Base-by-base conservation (phyloP, 1,139 yeast genomes). In the Hyphopichia pseudoburtonii region DNA sequence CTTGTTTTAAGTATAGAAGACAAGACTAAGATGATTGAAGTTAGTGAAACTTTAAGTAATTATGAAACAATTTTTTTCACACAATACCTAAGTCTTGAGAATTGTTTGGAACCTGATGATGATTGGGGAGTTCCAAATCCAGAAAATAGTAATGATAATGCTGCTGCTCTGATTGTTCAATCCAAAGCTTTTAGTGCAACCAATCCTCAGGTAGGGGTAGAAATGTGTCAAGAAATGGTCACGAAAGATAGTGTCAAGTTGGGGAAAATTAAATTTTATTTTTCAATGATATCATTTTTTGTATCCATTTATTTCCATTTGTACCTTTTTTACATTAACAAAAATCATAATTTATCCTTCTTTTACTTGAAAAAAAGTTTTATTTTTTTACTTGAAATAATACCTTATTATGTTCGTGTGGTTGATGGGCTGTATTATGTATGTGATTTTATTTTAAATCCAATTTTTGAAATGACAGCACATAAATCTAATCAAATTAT, bases 391-490 rank as follows among this genome's bases (percentile, higher is more conserved):
- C 42, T 53, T 30, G 70, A 64, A 23, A 48, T 66, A 35, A 41
- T 66, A 12, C 70, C 70, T 4, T 51, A 50, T 15, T 51, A 56
- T 31, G 46, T 49, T 35, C 55, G 54, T n/a, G 47, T 70, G 28
- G 50, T 66, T 29, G 39, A 61, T 59, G 39, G 48, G 50, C 23
- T 40, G 45, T 3, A 57, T 60, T 39, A 67, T 67, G 45, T 71
- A 67, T 3, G 57, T 0, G 73, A 67, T 45, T 49, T 67, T 36
- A 52, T 69, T 9, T 44, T 70, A 35, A 69, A 59, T 38, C 74
- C 74, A 3, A 37, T 56, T 2, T 31, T 66, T 4, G 57, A 62
- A 36, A 41, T 48, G 11, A 40, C 60, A 39, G 51, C 63, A 28
- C 74, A 67, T 39, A 62, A 59, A 39, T 44, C 56, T 2, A 54